A percentile compares a stretch with the other conserved stretches of the same genome.
These are phyloP conservation scores for Sarcocystis neurona DNA, from an alignment of 169 alveolate genomes.

Conservation along the genomic window DNA sequence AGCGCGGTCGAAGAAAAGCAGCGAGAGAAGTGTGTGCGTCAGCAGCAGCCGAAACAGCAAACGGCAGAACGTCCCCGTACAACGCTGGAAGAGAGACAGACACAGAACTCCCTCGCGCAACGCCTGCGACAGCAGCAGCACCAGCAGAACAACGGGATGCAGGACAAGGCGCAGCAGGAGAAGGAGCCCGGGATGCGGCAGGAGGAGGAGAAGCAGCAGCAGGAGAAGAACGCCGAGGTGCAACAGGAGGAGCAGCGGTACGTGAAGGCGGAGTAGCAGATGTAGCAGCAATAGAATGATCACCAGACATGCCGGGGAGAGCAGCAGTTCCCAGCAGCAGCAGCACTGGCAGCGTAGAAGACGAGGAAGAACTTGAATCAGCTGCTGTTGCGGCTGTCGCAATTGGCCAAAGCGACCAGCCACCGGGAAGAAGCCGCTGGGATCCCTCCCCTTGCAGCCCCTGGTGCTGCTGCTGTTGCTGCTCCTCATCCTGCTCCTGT, in stretches of 20 bases:
- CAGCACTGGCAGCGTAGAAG: background rate
- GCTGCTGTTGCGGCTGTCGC: too few species aligned
- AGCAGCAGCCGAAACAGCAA: background rate
- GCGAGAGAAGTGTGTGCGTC: background rate
- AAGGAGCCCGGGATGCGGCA: too few species aligned
- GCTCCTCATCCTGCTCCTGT: background rate
- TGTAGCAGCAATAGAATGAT: background rate
- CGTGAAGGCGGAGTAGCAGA: background rate
- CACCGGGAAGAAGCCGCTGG: background rate
- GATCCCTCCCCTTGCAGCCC: background rate
- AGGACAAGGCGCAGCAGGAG: background rate
- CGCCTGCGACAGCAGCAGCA: background rate
- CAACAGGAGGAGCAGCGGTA: too few species aligned
- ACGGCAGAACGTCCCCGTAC: slow-evolving; percentile 8
- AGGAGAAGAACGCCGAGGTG: too few species aligned
- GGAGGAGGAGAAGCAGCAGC: background rate
- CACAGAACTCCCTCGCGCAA: background rate
- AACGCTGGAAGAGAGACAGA: background rate
- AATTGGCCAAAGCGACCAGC: background rate
- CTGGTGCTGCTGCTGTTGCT: background rate
- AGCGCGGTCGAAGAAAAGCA: background rate
- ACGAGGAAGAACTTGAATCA: too few species aligned
- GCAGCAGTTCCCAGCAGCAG: background rate
- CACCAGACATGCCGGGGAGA: background rate
- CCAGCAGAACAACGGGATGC: background rate